These are phyloP conservation scores for Diaporthe aspalathi DNA, from an alignment of 2,329 filamentous ascomycete genomes.

Conservation along the genomic window DNA sequence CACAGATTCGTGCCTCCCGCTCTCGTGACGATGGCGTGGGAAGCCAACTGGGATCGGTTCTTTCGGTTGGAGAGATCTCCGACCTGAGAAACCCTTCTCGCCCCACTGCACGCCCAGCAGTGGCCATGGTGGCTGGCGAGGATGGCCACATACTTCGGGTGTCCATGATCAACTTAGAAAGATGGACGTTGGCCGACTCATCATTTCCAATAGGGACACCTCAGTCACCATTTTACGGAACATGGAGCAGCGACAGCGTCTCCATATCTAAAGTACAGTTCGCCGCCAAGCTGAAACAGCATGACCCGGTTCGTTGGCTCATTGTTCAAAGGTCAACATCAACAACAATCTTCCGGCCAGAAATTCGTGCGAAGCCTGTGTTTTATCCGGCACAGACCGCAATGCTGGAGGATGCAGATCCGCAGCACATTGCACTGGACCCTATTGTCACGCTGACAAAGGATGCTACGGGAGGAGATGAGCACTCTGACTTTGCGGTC, in stretches of 20 bases:
- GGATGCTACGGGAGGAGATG: constrained; percentile 62
- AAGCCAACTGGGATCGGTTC: constrained; percentile 49
- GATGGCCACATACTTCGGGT: constrained; percentile 70
- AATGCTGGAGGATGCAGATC: constrained; percentile 43
- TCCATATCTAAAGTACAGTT: constrained; percentile 65
- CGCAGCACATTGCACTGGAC: constrained; percentile 67
- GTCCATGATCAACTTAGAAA: constrained; percentile 60
- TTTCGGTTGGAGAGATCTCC: constrained; percentile 68
- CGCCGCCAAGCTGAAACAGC: constrained; percentile 51
- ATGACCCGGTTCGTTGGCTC: constrained; percentile 60
- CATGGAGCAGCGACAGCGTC: constrained; percentile 65
- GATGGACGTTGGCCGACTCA: constrained; percentile 63
- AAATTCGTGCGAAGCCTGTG: constrained; percentile 56
- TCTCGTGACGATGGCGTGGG: constrained; percentile 51
- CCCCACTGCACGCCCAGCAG: constrained; percentile 48
- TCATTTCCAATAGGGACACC: constrained; percentile 19
- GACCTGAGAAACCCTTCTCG: constrained; percentile 50
- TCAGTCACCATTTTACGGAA: constrained; percentile 50
- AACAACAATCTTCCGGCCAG: constrained; percentile 64
- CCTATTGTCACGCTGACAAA: constrained; percentile 64
- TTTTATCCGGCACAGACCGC: constrained; percentile 39
- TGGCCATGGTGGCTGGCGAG: constrained; percentile 65
- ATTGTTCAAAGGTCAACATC: constrained; percentile 64
- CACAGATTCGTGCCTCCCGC: constrained; percentile 41
- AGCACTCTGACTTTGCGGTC: constrained; percentile 74